phyloP scores from a whole-genome alignment of 148 eudicot genomes.

The Tetragonia tetragonoides region DNA sequence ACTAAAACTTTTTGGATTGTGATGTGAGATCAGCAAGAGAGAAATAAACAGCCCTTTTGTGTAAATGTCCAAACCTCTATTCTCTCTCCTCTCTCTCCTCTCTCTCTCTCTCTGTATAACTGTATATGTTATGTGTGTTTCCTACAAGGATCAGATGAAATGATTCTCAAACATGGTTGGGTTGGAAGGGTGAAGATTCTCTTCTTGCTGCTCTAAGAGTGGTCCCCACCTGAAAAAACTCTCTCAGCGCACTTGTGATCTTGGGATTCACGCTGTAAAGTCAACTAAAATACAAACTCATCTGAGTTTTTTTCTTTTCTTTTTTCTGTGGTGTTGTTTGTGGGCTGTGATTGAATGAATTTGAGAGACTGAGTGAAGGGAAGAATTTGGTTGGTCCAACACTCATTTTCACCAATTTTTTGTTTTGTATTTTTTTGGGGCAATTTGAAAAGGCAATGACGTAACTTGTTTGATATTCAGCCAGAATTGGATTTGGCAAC shows the following conservation, averaged over 20 bases:
- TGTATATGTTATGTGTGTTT: neutral
- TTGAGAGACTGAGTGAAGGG: neutral
- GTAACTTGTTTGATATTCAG: too few relatives aligned
- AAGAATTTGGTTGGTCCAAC: slow-evolving; percentile 21
- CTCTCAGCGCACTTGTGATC: slow-evolving; percentile 16
- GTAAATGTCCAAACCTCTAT: too few relatives aligned
- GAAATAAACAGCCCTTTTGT: neutral
- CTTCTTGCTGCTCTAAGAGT: neutral
- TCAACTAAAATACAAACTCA: slow-evolving; percentile 38
- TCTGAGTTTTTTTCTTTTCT: neutral
- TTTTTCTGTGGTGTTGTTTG: neutral
- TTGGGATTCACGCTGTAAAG: slow-evolving; percentile 61
- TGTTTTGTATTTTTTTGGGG: too few relatives aligned
- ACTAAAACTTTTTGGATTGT: slow-evolving; percentile 14
- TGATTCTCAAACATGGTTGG: slow-evolving; percentile 33
- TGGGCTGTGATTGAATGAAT: neutral
- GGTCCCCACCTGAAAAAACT: slow-evolving; percentile 22
- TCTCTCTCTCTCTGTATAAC: neutral
- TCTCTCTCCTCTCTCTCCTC: neutral
- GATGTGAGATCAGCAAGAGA: slow-evolving; percentile 8
- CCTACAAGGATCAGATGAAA: slow-evolving; percentile 24
- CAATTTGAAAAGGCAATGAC: too few relatives aligned
- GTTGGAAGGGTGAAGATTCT: slow-evolving; percentile 37
- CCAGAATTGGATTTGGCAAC: too few relatives aligned
- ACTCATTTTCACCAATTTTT: neutral